A percentile compares a stretch with the other conserved stretches of the same genome.
Conservation (phyloP, 768 basidiomycete genomes). For the Krasilnikovozyma curviuscula region DNA sequence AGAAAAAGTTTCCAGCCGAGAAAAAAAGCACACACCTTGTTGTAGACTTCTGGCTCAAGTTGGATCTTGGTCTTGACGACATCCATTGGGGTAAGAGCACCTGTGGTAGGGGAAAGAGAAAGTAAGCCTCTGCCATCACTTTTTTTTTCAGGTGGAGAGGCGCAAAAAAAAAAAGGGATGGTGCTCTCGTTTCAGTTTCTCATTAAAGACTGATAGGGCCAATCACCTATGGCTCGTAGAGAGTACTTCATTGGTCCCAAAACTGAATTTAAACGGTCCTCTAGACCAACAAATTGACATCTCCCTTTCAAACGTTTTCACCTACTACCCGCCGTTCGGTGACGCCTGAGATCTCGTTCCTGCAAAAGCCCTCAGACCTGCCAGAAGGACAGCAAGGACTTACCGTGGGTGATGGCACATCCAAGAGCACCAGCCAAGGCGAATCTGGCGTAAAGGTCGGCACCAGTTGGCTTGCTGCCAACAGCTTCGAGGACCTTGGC, state of each 20-base stretch:
- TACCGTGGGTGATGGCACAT: constrained; percentile 18
- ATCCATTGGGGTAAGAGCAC: constrained; percentile 25
- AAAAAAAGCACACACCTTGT: constrained; percentile 16
- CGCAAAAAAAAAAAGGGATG: neutral
- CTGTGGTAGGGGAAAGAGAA: constrained; percentile 10
- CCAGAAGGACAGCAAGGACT: neutral
- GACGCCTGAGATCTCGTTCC: too few species aligned
- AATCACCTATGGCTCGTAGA: neutral
- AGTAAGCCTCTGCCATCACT: too few species aligned
- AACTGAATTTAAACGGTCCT: too few species aligned
- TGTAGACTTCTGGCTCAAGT: constrained; percentile 24
- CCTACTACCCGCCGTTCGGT: too few species aligned
- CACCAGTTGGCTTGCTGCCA: constrained; percentile 15
- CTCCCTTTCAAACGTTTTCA: too few species aligned
- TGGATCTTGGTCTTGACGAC: constrained; percentile 26
- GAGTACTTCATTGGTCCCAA: neutral
- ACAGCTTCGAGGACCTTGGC: neutral
- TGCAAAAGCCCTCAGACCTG: too few species aligned
- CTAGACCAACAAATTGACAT: too few species aligned
- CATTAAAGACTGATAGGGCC: neutral
- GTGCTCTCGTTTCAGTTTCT: neutral
- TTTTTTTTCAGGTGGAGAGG: too few species aligned
- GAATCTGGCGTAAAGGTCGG: constrained; percentile 17
- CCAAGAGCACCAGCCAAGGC: constrained; percentile 20
- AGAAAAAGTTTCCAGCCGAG: neutral